phyloP scores from a whole-genome alignment of 306 rosid genomes.

The Geum urbanum region DNA sequence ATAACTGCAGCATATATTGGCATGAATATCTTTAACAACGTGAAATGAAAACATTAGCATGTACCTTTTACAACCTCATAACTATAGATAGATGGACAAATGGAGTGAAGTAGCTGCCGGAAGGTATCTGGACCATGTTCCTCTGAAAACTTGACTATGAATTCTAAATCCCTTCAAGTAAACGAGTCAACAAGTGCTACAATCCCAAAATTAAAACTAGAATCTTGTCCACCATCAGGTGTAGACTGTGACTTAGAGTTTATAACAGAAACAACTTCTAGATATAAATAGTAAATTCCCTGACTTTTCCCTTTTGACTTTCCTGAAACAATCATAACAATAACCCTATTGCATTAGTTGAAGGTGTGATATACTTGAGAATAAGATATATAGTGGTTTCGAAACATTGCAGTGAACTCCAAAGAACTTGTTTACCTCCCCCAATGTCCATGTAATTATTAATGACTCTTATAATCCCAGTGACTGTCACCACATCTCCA shows the following conservation, averaged over 20 bases:
- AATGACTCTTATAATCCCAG: slow-evolving; percentile 84
- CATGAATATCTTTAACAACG: slow-evolving; percentile 15
- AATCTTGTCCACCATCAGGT: slow-evolving; percentile 53
- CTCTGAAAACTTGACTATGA: slow-evolving; percentile 61
- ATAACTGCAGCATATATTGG: slow-evolving; percentile 5
- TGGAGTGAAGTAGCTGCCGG: slow-evolving; percentile 81
- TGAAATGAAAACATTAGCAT: slow-evolving; percentile 11
- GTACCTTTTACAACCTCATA: slow-evolving; percentile 95
- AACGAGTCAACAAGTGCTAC: slow-evolving; percentile 68
- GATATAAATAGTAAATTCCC: slow-evolving; percentile 88
- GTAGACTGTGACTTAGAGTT: slow-evolving; percentile 72
- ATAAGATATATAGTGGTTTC: not conserved
- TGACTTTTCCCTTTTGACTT: slow-evolving; percentile 76
- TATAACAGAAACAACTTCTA: slow-evolving; percentile 79
- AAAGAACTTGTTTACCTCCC: slow-evolving; percentile 54
- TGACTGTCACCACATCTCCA: slow-evolving; percentile 92
- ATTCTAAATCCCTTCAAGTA: slow-evolving; percentile 86
- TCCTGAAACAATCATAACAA: slow-evolving; percentile 46
- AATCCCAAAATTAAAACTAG: slow-evolving; percentile 56
- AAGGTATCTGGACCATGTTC: slow-evolving; percentile 81
- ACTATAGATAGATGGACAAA: slow-evolving; percentile 96
- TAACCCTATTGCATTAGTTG: slow-evolving; percentile 20
- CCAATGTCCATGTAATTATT: slow-evolving; percentile 94
- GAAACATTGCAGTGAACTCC: not conserved
- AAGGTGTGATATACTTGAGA: not conserved